Conservation (phyloP, 2,329 filamentous ascomycete genomes). For the Pseudogymnoascus sp. region DNA sequence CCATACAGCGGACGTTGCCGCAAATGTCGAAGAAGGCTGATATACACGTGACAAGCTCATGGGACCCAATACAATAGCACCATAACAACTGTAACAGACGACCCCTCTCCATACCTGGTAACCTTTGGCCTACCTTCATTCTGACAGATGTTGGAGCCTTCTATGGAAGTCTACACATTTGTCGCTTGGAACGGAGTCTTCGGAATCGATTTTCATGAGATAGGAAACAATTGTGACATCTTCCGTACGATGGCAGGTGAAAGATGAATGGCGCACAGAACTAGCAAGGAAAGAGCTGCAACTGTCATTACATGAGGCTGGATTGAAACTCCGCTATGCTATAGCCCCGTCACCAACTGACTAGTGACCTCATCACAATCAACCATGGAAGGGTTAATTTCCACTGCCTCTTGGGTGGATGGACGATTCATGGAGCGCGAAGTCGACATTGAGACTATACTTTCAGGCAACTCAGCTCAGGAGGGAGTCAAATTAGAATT, state of each 20-base stretch:
- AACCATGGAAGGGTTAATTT: not conserved
- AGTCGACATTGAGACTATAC: constrained; percentile 3
- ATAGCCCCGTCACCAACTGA: not conserved
- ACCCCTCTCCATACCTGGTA: not conserved
- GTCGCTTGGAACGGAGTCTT: not conserved
- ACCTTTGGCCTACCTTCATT: not conserved
- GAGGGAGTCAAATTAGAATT: constrained; percentile 8
- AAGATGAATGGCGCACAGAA: not conserved
- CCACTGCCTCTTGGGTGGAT: not conserved
- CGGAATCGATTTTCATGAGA: not conserved
- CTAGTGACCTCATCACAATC: not conserved
- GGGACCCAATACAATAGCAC: not conserved
- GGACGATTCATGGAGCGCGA: constrained; percentile 5
- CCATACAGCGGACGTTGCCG: not conserved
- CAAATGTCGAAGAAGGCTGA: not conserved
- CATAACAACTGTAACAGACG: not conserved
- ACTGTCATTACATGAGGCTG: not conserved
- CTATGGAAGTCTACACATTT: not conserved
- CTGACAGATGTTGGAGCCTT: not conserved
- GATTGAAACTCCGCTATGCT: not conserved
- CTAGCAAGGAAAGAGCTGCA: not conserved
- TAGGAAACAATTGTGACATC: not conserved
- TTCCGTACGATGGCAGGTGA: not conserved
- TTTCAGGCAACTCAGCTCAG: not conserved
- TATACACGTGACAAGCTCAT: not conserved